phyloP scores from a whole-genome alignment of 805 yeast species.

The Sugiyamaella valdiviana region DNA sequence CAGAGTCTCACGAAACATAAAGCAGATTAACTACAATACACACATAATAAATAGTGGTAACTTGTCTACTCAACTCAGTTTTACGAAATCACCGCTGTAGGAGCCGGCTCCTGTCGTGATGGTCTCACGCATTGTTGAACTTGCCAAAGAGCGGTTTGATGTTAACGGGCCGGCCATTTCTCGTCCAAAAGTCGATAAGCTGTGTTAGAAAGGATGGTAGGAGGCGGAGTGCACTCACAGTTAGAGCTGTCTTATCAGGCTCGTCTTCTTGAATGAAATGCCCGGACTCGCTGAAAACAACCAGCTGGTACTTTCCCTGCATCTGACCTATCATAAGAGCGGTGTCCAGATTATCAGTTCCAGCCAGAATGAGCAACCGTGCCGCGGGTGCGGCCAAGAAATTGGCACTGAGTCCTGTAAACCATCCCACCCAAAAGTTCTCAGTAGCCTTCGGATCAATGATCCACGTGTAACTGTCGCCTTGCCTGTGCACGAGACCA shows the following conservation, averaged over 20 bases:
- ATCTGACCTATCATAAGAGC: constrained; percentile 88
- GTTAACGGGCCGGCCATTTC: constrained; percentile 27
- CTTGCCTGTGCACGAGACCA: constrained; percentile 39
- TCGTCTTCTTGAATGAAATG: constrained; percentile 95
- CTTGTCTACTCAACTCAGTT: too few relatives aligned
- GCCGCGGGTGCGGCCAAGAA: constrained; percentile 50
- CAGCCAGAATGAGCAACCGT: constrained; percentile 74
- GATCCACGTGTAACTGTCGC: constrained; percentile 45
- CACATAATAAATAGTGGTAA: constrained; percentile 1
- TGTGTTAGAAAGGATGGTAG: background rate
- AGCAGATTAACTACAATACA: background rate
- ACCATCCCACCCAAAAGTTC: constrained; percentile 79
- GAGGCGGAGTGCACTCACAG: constrained; percentile 20
- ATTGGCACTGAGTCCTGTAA: constrained; percentile 52
- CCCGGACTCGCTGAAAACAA: constrained; percentile 75
- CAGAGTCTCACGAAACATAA: background rate
- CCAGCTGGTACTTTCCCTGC: constrained; percentile 91
- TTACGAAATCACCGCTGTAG: too few relatives aligned
- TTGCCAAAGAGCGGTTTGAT: constrained; percentile 33
- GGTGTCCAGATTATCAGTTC: constrained; percentile 83
- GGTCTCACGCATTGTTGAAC: constrained; percentile 19
- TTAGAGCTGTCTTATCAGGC: constrained; percentile 59
- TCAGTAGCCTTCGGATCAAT: constrained; percentile 56
- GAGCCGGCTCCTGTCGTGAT: too few relatives aligned
- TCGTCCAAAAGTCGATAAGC: constrained; percentile 31